Base-by-base conservation (phyloP, 257 asterid species). In the Forsythia viridissima region DNA sequence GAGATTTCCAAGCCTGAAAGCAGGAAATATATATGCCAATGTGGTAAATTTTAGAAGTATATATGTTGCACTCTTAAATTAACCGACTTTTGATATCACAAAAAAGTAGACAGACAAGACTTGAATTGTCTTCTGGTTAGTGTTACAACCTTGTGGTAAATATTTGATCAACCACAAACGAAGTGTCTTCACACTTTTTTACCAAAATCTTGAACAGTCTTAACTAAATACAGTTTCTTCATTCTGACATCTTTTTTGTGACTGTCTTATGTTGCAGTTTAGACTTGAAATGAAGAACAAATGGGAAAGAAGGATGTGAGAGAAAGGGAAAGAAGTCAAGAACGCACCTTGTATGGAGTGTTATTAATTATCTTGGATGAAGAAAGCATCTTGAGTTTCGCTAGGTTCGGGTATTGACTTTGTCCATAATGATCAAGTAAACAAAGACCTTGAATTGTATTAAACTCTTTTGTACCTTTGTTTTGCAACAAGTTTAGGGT, bases 361-460 rank as follows among this genome's bases (percentile, higher is more conserved):
- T 30, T 78, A 81, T 11, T 68, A 71, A 71, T 72, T 46, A 15
- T 52, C 42, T 55, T 72, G 10, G 51, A 44, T 63, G 59, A 42
- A 15, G 9, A 34, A 61, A 59, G 39, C 63, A 67, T 8, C 36
- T 16, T 41, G 77, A 63, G 4, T 68, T 80, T 78, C 79, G 77
- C 86, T 80, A 41, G 97, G 97, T 92, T 91, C 97, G 96, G 92
- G 97, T 88, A 92, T 91, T 91, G 96, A 92, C 94, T 92, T 85
- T 75, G 82, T 65, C 81, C 80, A 44, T 57, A 41, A 48, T 43
- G 10, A 44, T 70, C 59, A 73, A 80, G 86, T 76, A 78, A 84
- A 80, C 84, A 78, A 84, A 77, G 73, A 80, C 86, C 81, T 78
- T 48, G 43, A 21, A 63, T 73, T 70, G 36, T 66, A 42, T 80